Evolutionary conservation across 805 yeast species (phyloP).

Genomic region (Metschnikowia noctiluminum): DNA sequence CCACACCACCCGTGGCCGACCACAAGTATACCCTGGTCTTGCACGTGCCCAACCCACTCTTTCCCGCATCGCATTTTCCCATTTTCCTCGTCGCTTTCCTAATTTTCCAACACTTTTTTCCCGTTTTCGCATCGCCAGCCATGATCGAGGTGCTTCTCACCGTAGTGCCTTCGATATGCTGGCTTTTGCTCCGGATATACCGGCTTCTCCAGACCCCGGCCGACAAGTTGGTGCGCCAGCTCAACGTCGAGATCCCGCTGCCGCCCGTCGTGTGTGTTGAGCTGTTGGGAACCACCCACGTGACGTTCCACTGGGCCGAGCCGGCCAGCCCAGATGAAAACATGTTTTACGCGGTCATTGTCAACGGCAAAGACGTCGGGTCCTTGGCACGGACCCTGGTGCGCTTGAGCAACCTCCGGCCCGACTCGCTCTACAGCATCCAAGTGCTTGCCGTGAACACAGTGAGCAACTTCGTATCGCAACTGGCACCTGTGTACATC

Average conservation of each 20-base stretch:
- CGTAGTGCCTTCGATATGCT: slow-evolving; percentile 31
- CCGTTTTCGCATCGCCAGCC: not conserved
- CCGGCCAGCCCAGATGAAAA: slow-evolving; percentile 21
- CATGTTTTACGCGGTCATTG: slow-evolving; percentile 30
- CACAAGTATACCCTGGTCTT: no score
- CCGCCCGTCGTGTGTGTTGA: slow-evolving; percentile 55
- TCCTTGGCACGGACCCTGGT: slow-evolving; percentile 34
- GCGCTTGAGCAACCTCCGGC: slow-evolving; percentile 19
- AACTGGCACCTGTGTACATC: slow-evolving; percentile 31
- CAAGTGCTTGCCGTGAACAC: slow-evolving; percentile 37
- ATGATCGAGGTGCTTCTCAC: slow-evolving; percentile 36
- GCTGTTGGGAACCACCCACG: slow-evolving; percentile 43
- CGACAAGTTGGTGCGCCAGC: slow-evolving; percentile 42
- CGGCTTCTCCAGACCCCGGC: slow-evolving; percentile 42
- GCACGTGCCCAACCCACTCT: no score
- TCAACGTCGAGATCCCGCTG: slow-evolving; percentile 54
- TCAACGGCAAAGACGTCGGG: slow-evolving; percentile 36
- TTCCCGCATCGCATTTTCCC: no score
- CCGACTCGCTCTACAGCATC: slow-evolving; percentile 30
- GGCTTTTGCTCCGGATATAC: slow-evolving; percentile 40
- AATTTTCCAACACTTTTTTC: no score
- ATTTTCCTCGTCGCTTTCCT: no score
- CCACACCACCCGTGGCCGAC: no score
- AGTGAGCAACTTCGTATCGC: slow-evolving; percentile 33
- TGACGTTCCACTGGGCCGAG: slow-evolving; percentile 49